phyloP scores from a whole-genome alignment of 495 filamentous ascomycete genomes.

The Daldinia caldariorum region DNA sequence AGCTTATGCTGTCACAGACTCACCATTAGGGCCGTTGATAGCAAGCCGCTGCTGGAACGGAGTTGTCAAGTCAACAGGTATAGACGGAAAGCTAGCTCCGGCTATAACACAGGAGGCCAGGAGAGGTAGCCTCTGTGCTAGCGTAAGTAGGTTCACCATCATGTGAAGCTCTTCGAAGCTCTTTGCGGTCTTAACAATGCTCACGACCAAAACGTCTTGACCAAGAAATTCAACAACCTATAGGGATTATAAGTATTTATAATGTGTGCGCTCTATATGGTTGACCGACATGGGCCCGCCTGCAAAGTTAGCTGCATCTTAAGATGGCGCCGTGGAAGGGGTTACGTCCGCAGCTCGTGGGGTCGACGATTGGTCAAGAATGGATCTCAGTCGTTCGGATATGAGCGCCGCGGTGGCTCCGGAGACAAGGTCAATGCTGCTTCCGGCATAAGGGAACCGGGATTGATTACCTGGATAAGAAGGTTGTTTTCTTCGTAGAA shows the following conservation, averaged over 20 bases:
- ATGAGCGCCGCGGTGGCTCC: background rate
- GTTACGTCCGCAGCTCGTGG: constrained; percentile 31
- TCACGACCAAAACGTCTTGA: constrained; percentile 14
- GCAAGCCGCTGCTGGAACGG: constrained; percentile 67
- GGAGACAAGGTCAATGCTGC: constrained; percentile 13
- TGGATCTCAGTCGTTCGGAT: background rate
- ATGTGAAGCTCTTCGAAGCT: constrained; percentile 1
- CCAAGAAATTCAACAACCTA: constrained; percentile 11
- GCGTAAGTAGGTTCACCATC: constrained; percentile 29
- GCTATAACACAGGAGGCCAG: constrained; percentile 55
- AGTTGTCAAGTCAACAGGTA: constrained; percentile 65
- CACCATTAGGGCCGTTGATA: constrained; percentile 64
- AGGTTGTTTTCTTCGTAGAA: constrained; percentile 16
- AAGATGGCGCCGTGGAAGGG: constrained; percentile 19
- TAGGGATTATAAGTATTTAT: constrained; percentile 33
- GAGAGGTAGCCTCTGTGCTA: constrained; percentile 52
- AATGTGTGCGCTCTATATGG: constrained; percentile 28
- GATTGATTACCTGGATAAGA: constrained; percentile 30
- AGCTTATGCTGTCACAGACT: constrained; percentile 32
- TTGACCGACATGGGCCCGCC: constrained; percentile 23
- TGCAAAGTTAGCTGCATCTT: constrained; percentile 29
- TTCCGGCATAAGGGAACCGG: constrained; percentile 21
- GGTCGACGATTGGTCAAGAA: constrained; percentile 39
- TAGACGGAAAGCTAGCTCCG: constrained; percentile 59
- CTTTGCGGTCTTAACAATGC: background rate